A percentile compares a stretch with the other conserved stretches of the same genome.
Evolutionary conservation across 2,329 filamentous ascomycete species (phyloP).

Genomic region (Fusarium staphyleae): DNA sequence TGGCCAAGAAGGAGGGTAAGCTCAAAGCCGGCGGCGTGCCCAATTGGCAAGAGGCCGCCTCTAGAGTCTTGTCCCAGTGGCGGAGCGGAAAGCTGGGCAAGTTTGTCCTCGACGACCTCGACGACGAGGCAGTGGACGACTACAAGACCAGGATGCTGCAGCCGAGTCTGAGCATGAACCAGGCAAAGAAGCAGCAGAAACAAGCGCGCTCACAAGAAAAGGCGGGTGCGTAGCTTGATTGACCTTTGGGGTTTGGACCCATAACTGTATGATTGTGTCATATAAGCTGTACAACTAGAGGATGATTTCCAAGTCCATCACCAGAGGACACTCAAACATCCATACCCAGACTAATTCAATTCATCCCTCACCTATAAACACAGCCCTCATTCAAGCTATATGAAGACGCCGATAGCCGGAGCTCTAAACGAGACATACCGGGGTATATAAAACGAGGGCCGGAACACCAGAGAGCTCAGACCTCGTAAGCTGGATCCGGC

Average conservation of each 20-base stretch:
- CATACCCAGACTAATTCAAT: slow-evolving; percentile 13
- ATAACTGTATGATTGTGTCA: slow-evolving; percentile 17
- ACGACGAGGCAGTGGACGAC: slow-evolving; percentile 60
- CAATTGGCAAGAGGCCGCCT: slow-evolving; percentile 74
- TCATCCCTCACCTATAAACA: slow-evolving; percentile 12
- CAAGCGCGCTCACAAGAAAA: slow-evolving; percentile 59
- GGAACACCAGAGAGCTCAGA: slow-evolving; percentile 15
- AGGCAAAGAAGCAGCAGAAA: slow-evolving; percentile 73
- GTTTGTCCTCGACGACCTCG: slow-evolving; percentile 82
- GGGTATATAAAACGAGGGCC: slow-evolving; percentile 31
- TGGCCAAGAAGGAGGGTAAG: slow-evolving; percentile 78
- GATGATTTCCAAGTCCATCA: slow-evolving; percentile 30
- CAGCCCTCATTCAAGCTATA: slow-evolving; percentile 19
- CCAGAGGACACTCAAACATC: slow-evolving; percentile 21
- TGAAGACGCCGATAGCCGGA: slow-evolving; percentile 24
- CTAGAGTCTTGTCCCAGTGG: slow-evolving; percentile 85
- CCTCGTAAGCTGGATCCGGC: slow-evolving; percentile 13
- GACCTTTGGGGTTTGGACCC: neutral
- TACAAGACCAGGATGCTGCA: slow-evolving; percentile 58
- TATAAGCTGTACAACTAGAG: slow-evolving; percentile 17
- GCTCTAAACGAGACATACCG: slow-evolving; percentile 9
- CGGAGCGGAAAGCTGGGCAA: slow-evolving; percentile 76
- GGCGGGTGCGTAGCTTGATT: slow-evolving; percentile 39
- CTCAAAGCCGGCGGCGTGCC: slow-evolving; percentile 75
- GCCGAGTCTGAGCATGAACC: slow-evolving; percentile 66